phyloP scores from a whole-genome alignment of 1,284 basidiomycete species.

The Apiotrichum brassicae region DNA sequence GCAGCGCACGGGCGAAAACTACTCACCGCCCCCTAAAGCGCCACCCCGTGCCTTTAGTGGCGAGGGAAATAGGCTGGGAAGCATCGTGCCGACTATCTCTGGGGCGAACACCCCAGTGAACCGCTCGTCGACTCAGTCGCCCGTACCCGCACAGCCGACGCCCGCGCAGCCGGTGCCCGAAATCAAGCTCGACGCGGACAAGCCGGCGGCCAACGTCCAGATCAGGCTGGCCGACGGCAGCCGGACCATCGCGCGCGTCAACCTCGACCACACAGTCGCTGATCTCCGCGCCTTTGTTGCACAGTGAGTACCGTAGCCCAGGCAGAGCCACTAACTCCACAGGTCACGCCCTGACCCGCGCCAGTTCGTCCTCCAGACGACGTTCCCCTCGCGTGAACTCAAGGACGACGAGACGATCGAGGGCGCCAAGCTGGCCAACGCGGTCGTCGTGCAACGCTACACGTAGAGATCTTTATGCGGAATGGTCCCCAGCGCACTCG shows the following conservation, averaged over 20 bases:
- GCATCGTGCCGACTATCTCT: slow-evolving; percentile 51
- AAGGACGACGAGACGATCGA: slow-evolving; percentile 66
- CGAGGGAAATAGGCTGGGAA: slow-evolving; percentile 74
- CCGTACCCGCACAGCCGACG: slow-evolving; percentile 18
- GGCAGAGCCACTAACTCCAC: too few species aligned
- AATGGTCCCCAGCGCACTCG: too few species aligned
- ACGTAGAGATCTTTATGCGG: slow-evolving; percentile 10
- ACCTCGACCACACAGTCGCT: slow-evolving; percentile 79
- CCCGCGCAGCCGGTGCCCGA: slow-evolving; percentile 20
- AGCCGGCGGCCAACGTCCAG: slow-evolving; percentile 86
- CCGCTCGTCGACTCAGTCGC: slow-evolving; percentile 24
- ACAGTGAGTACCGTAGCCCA: slow-evolving; percentile 58
- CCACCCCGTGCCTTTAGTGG: slow-evolving; percentile 60
- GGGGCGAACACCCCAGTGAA: background rate
- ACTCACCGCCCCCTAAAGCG: slow-evolving; percentile 51
- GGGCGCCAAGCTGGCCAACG: slow-evolving; percentile 67
- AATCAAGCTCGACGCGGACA: slow-evolving; percentile 49
- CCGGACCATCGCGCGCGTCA: slow-evolving; percentile 82
- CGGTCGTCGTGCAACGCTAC: slow-evolving; percentile 76
- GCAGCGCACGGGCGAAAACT: slow-evolving; percentile 69
- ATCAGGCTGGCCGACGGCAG: slow-evolving; percentile 85
- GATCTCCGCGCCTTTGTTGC: slow-evolving; percentile 85
- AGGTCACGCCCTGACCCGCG: slow-evolving; percentile 72
- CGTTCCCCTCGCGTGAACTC: slow-evolving; percentile 74
- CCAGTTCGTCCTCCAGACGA: slow-evolving; percentile 70